These are phyloP conservation scores for Eutrema salsugineum DNA, from an alignment of 441 rosid genomes.

Conservation along the genomic window DNA sequence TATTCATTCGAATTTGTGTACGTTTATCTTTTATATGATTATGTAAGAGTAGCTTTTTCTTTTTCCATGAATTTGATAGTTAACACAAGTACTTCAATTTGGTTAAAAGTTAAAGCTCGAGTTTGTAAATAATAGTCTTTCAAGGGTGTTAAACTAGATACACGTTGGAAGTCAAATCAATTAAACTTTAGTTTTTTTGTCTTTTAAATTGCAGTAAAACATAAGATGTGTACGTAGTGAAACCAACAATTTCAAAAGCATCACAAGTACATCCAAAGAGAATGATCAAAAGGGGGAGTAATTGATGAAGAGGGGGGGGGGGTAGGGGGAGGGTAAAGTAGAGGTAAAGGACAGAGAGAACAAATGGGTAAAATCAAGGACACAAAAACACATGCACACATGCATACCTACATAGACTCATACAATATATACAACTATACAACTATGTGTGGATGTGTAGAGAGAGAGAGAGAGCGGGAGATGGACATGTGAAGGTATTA, in stretches of 20 bases:
- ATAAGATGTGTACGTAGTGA: background rate
- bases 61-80: too few relatives aligned
- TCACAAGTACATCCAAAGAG: conserved; percentile 3
- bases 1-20: too few relatives aligned
- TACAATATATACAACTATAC: conserved; percentile 4
- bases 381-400: conserved; percentile 21
- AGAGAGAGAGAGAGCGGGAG: conserved; percentile 6
- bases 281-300: conserved; percentile 2
- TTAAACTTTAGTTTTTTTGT: background rate
- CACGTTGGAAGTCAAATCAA: background rate
- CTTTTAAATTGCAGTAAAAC: background rate
- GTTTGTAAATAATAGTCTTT: too few relatives aligned
- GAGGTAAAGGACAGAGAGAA: conserved; percentile 3
- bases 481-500: conserved; percentile 34
- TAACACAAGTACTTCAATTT: too few relatives aligned
- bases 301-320: background rate
- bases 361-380: conserved; percentile 20
- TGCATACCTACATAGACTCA: conserved; percentile 10
- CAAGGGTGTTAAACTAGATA: too few relatives aligned
- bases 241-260: background rate
- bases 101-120: too few relatives aligned
- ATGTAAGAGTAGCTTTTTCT: too few relatives aligned
- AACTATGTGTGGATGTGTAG: conserved; percentile 10
- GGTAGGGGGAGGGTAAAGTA: background rate
- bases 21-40: too few relatives aligned